A percentile compares a stretch with the other conserved stretches of the same genome.
phyloP scores from a whole-genome alignment of 805 yeast species.

The Myxozyma udenii region DNA sequence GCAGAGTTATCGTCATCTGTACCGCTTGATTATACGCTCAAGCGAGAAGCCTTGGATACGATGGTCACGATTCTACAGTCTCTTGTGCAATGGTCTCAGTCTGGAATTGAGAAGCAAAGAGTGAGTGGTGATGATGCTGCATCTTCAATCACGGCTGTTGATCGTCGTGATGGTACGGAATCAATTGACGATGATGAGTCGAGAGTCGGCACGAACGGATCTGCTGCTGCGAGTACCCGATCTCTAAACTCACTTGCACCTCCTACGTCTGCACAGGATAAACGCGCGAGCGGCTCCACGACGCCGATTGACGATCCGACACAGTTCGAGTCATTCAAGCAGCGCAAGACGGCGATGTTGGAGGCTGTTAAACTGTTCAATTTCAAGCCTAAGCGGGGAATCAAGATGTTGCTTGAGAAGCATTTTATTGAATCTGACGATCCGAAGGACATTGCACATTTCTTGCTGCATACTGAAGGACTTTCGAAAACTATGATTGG shows the following conservation, averaged over 20 bases:
- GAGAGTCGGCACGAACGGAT: not conserved
- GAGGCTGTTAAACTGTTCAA: slow-evolving; percentile 80
- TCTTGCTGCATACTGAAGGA: slow-evolving; percentile 65
- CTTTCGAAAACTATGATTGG: slow-evolving; percentile 83
- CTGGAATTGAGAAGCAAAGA: slow-evolving; percentile 40
- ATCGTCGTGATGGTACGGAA: not conserved
- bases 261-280: not conserved
- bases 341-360: slow-evolving; percentile 72
- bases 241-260: not conserved
- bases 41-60: slow-evolving; percentile 74
- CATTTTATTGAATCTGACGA: slow-evolving; percentile 61
- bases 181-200: slow-evolving; percentile 8
- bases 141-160: not conserved
- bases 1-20: slow-evolving; percentile 9
- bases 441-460: slow-evolving; percentile 69
- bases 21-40: slow-evolving; percentile 80
- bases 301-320: slow-evolving; percentile 60
- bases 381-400: slow-evolving; percentile 78
- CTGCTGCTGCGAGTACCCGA: not conserved
- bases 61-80: slow-evolving; percentile 80
- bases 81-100: slow-evolving; percentile 81
- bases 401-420: slow-evolving; percentile 56
- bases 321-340: slow-evolving; percentile 81
- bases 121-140: not conserved
- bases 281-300: slow-evolving; percentile 9